Conservation (phyloP, 2,329 filamentous ascomycete species). For the Didymella pinodella region DNA sequence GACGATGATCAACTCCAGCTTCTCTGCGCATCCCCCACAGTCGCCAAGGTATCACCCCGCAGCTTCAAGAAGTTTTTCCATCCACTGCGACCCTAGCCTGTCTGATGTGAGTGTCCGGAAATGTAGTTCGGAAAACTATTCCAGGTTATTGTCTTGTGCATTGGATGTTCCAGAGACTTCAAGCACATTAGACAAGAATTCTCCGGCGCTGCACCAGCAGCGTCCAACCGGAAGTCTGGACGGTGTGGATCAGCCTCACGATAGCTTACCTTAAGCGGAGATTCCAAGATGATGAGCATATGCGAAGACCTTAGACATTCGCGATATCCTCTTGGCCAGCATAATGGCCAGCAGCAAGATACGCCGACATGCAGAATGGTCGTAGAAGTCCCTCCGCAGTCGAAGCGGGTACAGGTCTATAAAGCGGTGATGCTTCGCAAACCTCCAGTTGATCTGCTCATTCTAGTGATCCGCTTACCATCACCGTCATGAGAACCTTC, state of each 20-base stretch:
- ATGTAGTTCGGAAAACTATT: slow-evolving; percentile 11
- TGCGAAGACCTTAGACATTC: neutral
- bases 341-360: slow-evolving; percentile 2
- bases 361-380: neutral
- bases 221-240: neutral
- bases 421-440: neutral
- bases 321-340: slow-evolving; percentile 9
- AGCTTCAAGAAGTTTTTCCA: slow-evolving; percentile 12
- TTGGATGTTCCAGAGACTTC: neutral
- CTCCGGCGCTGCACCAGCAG: neutral
- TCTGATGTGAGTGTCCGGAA: neutral
- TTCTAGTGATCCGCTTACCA: too few relatives aligned
- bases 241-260: slow-evolving; percentile 7
- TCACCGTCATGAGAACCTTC: slow-evolving; percentile 21
- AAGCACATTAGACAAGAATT: neutral
- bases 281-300: slow-evolving; percentile 8
- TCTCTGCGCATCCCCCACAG: slow-evolving; percentile 5
- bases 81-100: slow-evolving; percentile 8
- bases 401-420: neutral
- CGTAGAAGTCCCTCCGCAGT: neutral
- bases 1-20: neutral
- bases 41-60: slow-evolving; percentile 14
- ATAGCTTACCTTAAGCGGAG: neutral
- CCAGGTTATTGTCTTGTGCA: slow-evolving; percentile 1
- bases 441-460: neutral